These are phyloP conservation scores for Kodamaea leandrae DNA, from an alignment of 805 yeast species.

Conservation along the genomic window DNA sequence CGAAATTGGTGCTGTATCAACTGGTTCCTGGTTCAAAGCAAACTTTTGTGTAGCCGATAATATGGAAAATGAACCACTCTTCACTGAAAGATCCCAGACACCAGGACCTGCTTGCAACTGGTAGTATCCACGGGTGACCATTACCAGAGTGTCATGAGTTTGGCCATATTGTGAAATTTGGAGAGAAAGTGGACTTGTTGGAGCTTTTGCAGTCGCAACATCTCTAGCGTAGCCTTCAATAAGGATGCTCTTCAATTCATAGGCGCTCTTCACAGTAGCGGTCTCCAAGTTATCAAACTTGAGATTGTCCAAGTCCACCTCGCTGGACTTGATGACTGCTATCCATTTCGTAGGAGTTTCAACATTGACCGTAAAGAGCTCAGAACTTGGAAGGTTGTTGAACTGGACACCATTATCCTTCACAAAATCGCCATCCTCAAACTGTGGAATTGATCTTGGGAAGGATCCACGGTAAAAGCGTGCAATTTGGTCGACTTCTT, in stretches of 20 bases:
- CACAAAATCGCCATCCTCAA: slow-evolving; percentile 13
- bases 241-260: slow-evolving; percentile 51
- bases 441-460: slow-evolving; percentile 30
- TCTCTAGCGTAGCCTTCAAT: slow-evolving; percentile 72
- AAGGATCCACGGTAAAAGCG: slow-evolving; percentile 56
- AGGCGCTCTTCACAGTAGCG: slow-evolving; percentile 43
- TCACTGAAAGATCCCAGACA: slow-evolving; percentile 52
- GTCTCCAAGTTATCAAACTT: slow-evolving; percentile 37
- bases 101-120: slow-evolving; percentile 80
- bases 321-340: slow-evolving; percentile 48
- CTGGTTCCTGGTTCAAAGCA: slow-evolving; percentile 27
- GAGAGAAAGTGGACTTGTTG: slow-evolving; percentile 50
- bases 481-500: slow-evolving; percentile 46
- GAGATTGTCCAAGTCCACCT: slow-evolving; percentile 62
- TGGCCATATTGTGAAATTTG: slow-evolving; percentile 24
- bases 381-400: slow-evolving; percentile 44
- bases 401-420: neutral
- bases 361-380: slow-evolving; percentile 52
- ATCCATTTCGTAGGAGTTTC: slow-evolving; percentile 70
- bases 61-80: slow-evolving; percentile 31
- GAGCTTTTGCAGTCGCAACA: slow-evolving; percentile 31
- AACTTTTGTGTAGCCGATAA: slow-evolving; percentile 42
- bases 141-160: slow-evolving; percentile 60
- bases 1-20: slow-evolving; percentile 1
- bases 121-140: slow-evolving; percentile 81